Percentiles rank a stretch among this genome's conserved stretches.
phyloP scores from a whole-genome alignment of 768 basidiomycete species.

The Auriscalpium microsporum region DNA sequence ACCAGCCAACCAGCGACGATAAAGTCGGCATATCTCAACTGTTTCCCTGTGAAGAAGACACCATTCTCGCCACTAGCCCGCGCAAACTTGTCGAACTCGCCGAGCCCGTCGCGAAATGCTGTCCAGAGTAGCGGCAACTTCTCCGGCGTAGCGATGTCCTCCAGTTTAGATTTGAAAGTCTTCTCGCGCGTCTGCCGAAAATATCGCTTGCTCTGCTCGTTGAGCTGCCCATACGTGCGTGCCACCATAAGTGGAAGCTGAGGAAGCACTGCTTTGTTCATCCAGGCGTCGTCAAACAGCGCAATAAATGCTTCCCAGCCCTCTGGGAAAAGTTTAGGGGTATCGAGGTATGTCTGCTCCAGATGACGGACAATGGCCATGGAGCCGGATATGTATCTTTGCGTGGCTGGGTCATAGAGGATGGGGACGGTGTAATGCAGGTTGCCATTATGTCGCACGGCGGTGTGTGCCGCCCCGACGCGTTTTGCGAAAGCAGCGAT shows the following conservation, averaged over 20 bases:
- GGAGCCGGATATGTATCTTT: constrained; percentile 30
- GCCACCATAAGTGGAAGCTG: constrained; percentile 5
- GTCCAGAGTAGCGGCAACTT: constrained; percentile 29
- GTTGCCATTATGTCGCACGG: constrained; percentile 23
- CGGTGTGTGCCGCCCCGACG: constrained; percentile 30
- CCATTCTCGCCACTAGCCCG: constrained; percentile 7
- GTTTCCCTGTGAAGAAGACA: constrained; percentile 27
- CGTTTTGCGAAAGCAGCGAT: constrained; percentile 30
- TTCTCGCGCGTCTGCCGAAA: constrained; percentile 31
- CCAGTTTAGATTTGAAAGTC: constrained; percentile 27
- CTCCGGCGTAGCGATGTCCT: constrained; percentile 28
- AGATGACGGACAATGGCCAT: constrained; percentile 38
- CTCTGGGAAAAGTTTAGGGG: constrained; percentile 29
- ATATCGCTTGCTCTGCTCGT: constrained; percentile 27
- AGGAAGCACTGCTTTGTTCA: not conserved
- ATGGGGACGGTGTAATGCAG: constrained; percentile 37
- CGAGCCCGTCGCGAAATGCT: constrained; percentile 26
- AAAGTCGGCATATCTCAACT: constrained; percentile 34
- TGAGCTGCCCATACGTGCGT: constrained; percentile 19
- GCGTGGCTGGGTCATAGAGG: constrained; percentile 36
- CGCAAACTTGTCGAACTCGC: constrained; percentile 12
- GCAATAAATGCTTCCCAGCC: constrained; percentile 8
- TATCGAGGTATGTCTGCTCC: constrained; percentile 36
- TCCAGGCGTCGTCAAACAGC: constrained; percentile 17
- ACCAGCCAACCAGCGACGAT: constrained; percentile 24